Percentiles rank a stretch among this genome's conserved stretches.
Evolutionary conservation across 2,329 filamentous ascomycete species (phyloP).

Genomic region (Hirsutella rhossiliensis): DNA sequence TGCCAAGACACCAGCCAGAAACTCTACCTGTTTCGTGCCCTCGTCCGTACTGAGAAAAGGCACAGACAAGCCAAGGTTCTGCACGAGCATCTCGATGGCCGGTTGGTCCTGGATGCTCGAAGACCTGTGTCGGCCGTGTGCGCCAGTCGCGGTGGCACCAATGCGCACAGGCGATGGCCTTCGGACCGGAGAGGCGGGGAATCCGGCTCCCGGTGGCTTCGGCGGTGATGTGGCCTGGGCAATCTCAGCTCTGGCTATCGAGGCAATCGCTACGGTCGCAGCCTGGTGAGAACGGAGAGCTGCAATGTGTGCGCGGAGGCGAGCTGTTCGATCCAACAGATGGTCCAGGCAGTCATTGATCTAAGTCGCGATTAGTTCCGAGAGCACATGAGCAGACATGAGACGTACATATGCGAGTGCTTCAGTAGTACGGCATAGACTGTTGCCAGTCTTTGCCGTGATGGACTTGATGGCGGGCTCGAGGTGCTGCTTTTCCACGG

Average conservation of each 20-base stretch:
- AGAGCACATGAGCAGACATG: background rate
- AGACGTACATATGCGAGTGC: slow-evolving; percentile 39
- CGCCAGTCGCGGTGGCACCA: slow-evolving; percentile 13
- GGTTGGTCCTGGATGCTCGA: slow-evolving; percentile 23
- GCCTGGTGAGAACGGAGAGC: slow-evolving; percentile 33
- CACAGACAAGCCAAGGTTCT: slow-evolving; percentile 31
- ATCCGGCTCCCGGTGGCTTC: slow-evolving; percentile 10
- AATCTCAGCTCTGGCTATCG: slow-evolving; percentile 32
- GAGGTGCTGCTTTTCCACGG: slow-evolving; percentile 54
- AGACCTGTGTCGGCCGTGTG: slow-evolving; percentile 21
- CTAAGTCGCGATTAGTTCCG: slow-evolving; percentile 19
- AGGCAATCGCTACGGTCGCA: slow-evolving; percentile 24
- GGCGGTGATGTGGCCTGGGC: slow-evolving; percentile 11
- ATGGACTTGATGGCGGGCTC: slow-evolving; percentile 43
- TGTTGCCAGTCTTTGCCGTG: slow-evolving; percentile 29
- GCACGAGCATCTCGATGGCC: slow-evolving; percentile 35
- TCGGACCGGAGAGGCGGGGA: slow-evolving; percentile 22
- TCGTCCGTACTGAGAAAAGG: slow-evolving; percentile 18
- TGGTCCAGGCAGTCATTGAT: slow-evolving; percentile 40
- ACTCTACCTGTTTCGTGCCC: slow-evolving; percentile 12
- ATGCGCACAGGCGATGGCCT: slow-evolving; percentile 22
- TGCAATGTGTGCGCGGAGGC: slow-evolving; percentile 28
- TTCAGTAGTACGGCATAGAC: slow-evolving; percentile 29
- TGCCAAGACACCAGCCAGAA: slow-evolving; percentile 21
- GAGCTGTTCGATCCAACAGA: slow-evolving; percentile 32